Evolutionary conservation across 108 stramenopile species (phyloP).

Genomic region (Conticribra weissflogii): DNA sequence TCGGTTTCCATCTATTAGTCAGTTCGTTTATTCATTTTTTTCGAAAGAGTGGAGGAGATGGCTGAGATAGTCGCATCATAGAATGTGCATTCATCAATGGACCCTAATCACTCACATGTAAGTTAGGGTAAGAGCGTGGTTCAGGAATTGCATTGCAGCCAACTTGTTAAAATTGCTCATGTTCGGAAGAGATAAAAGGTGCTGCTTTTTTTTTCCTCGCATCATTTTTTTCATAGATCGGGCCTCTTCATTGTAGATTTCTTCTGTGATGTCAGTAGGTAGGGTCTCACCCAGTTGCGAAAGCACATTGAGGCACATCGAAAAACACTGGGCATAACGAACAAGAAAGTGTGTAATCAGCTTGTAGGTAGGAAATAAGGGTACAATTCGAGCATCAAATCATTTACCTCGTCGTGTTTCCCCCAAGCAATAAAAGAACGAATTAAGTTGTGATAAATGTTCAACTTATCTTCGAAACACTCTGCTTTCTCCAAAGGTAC

Average conservation of each 20-base stretch:
- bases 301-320: constrained; percentile 34
- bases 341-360: too few species aligned
- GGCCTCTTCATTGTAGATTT: constrained; percentile 10
- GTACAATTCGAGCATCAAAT: too few species aligned
- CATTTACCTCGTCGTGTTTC: constrained; percentile 28
- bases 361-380: too few species aligned
- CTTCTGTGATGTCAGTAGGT: constrained; percentile 21
- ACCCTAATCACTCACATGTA: too few species aligned
- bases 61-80: too few species aligned
- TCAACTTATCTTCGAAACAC: constrained; percentile 40
- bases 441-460: not conserved
- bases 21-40: too few species aligned
- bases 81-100: too few species aligned
- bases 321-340: too few species aligned
- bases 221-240: constrained; percentile 19
- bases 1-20: too few species aligned
- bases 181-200: constrained; percentile 28
- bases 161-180: constrained; percentile 32
- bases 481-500: constrained; percentile 22
- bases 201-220: constrained; percentile 15
- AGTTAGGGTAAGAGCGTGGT: constrained; percentile 24
- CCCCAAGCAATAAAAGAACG: not conserved
- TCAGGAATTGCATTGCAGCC: constrained; percentile 56
- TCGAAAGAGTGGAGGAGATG: too few species aligned
- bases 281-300: constrained; percentile 33